Conservation (phyloP, 164 flowering plant genomes). For the Litsea cubeba region DNA sequence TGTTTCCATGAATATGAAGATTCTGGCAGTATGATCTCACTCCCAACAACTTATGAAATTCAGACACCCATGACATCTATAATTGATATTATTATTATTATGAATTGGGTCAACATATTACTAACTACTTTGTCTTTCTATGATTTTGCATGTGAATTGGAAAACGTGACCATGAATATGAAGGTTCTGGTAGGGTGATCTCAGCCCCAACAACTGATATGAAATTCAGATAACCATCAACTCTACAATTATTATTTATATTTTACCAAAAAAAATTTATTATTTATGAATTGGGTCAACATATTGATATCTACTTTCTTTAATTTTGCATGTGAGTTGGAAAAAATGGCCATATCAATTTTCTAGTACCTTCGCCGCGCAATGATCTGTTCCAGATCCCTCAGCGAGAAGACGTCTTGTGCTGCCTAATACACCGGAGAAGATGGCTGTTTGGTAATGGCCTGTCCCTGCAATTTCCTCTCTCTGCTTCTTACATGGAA, state of each 20-base stretch:
- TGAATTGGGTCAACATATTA: background rate
- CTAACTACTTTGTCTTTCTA: background rate
- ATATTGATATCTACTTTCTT: background rate
- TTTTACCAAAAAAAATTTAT: too few relatives aligned
- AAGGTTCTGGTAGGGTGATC: too few relatives aligned
- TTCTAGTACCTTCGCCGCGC: slow-evolving; percentile 12
- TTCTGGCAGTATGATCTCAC: too few relatives aligned
- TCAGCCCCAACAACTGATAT: too few relatives aligned
- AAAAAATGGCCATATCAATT: background rate
- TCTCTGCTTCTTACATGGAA: slow-evolving; percentile 44
- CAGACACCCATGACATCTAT: too few relatives aligned
- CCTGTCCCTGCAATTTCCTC: background rate
- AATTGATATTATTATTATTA: too few relatives aligned
- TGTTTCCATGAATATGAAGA: too few relatives aligned
- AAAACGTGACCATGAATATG: too few relatives aligned
- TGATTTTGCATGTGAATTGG: background rate
- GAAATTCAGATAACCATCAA: too few relatives aligned
- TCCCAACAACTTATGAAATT: too few relatives aligned
- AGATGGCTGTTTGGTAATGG: slow-evolving; percentile 10
- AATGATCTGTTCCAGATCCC: slow-evolving; percentile 15
- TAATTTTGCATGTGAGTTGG: background rate
- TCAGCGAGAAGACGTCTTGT: slow-evolving; percentile 34
- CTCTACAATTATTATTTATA: too few relatives aligned
- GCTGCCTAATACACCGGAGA: background rate
- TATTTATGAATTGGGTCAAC: background rate